These are phyloP conservation scores for Polygonum aviculare DNA, from an alignment of 148 eudicot species.

Conservation along the genomic window DNA sequence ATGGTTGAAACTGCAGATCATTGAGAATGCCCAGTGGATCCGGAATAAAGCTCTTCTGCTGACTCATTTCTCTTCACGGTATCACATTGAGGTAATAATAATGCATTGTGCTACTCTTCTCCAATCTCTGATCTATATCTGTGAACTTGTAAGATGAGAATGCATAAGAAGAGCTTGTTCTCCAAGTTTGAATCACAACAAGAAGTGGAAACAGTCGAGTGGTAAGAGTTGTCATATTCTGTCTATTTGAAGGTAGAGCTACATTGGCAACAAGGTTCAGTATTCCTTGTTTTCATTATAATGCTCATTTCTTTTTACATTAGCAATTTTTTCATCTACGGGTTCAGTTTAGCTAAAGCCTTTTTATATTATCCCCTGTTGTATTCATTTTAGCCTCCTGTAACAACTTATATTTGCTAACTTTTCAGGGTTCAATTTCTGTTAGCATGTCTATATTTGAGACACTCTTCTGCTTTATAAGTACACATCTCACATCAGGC, in stretches of 20 bases:
- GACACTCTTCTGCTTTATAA: constrained; percentile 82
- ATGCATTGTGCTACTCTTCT: background rate
- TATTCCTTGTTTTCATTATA: constrained; percentile 2
- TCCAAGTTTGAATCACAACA: background rate
- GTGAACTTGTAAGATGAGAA: background rate
- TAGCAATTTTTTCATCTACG: background rate
- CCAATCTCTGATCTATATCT: background rate
- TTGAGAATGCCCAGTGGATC: constrained; percentile 85
- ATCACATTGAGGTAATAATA: constrained; percentile 59
- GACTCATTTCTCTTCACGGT: constrained; percentile 94
- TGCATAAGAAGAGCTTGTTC: background rate
- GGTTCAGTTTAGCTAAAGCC: background rate
- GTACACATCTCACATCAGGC: constrained; percentile 89
- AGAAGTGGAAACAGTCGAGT: no score
- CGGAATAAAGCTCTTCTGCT: constrained; percentile 63
- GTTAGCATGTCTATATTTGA: constrained; percentile 96
- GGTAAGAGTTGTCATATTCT: no score
- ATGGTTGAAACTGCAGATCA: constrained; percentile 41
- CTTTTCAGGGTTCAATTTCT: constrained; percentile 85
- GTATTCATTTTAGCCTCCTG: background rate
- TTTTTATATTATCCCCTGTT: background rate
- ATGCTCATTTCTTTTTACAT: background rate
- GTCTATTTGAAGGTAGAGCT: no score
- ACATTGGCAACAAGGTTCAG: constrained; percentile 94
- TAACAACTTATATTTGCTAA: background rate